Conservation (phyloP, 2,329 filamentous ascomycete genomes). For the Hypoxylon sp. region DNA sequence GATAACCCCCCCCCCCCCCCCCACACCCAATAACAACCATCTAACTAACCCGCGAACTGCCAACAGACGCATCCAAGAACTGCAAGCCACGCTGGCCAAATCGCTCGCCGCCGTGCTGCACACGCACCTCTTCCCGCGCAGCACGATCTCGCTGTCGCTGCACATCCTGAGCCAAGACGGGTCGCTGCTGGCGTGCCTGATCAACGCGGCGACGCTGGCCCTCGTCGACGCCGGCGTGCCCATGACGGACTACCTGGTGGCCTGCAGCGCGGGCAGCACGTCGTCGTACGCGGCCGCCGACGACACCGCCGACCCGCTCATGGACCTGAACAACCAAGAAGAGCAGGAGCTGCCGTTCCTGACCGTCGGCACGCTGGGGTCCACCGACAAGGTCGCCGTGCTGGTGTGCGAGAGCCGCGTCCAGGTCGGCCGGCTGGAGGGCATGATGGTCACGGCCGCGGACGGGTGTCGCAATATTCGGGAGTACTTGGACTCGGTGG, state of each 20-base stretch:
- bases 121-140: conserved; percentile 88
- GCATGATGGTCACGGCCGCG: conserved; percentile 90
- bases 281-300: conserved; percentile 71
- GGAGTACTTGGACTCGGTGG: conserved; percentile 80
- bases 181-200: conserved; percentile 83
- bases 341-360: conserved; percentile 89
- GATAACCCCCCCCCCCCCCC: not conserved
- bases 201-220: conserved; percentile 91
- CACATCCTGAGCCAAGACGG: conserved; percentile 92
- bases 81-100: conserved; percentile 79
- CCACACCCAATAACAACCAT: not conserved
- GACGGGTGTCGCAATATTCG: conserved; percentile 91
- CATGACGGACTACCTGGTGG: conserved; percentile 90
- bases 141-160: conserved; percentile 81
- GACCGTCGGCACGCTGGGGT: conserved; percentile 83
- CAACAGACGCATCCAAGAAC: conserved; percentile 77
- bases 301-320: conserved; percentile 76
- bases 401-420: conserved; percentile 88
- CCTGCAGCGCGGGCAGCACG: conserved; percentile 86
- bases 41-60: not conserved
- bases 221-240: conserved; percentile 94
- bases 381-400: conserved; percentile 77
- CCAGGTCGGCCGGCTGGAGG: conserved; percentile 82
- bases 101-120: conserved; percentile 82
- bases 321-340: conserved; percentile 82